A percentile compares a stretch with the other conserved stretches of the same genome.
Conservation (phyloP, 169 alveolate species). For the Neospora caninum region DNA sequence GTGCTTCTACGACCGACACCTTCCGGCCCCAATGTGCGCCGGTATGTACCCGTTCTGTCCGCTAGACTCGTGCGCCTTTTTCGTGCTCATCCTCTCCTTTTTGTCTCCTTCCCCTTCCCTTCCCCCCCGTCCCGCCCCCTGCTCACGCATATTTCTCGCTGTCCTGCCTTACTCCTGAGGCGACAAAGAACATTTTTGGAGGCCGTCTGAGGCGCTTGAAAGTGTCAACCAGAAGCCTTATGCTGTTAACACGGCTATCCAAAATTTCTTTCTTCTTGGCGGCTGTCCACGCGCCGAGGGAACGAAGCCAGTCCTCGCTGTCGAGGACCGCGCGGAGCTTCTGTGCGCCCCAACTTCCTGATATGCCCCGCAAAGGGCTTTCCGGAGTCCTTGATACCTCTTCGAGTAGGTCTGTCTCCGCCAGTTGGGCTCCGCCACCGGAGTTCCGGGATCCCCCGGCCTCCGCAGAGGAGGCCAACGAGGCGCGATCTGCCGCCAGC, state of each 20-base stretch:
- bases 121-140: no score
- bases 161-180: neutral
- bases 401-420: neutral
- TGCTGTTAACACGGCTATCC: neutral
- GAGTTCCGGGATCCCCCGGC: neutral
- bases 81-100: no score
- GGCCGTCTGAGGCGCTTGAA: neutral
- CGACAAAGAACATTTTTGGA: neutral
- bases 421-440: neutral
- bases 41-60: no score
- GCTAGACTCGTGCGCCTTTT: no score
- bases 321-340: neutral
- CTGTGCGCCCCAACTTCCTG: neutral
- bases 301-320: slow-evolving; percentile 19
- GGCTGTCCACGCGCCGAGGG: slow-evolving; percentile 28
- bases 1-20: no score
- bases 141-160: no score
- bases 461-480: neutral
- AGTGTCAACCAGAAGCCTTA: neutral
- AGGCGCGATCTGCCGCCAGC: neutral
- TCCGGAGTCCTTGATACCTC: neutral
- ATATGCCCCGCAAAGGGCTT: neutral
- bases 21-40: no score
- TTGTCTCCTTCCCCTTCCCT: no score
- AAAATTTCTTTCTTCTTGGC: neutral